Conservation (phyloP, 148 eudicot species). For the Mesembryanthemum crystallinum region DNA sequence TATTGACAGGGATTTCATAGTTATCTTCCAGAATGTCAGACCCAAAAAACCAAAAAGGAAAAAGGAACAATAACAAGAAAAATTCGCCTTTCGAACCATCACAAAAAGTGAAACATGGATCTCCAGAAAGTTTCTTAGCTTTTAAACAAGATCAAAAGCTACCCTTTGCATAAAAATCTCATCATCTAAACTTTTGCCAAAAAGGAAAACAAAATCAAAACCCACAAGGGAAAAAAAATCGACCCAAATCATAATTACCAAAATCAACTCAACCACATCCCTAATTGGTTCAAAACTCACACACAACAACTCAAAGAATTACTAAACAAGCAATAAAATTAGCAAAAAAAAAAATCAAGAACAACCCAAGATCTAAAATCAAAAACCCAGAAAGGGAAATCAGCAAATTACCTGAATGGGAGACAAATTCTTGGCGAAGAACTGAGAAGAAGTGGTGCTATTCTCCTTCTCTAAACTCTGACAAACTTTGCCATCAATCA, state of each 20-base stretch:
- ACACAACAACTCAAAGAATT: no score
- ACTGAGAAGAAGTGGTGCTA: conserved; percentile 29
- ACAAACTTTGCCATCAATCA: conserved; percentile 74
- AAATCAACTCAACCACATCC: no score
- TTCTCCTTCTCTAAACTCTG: conserved; percentile 39
- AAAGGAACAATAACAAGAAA: background rate
- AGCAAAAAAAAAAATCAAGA: no score
- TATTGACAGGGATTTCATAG: background rate
- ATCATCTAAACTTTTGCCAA: background rate
- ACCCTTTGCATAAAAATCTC: background rate
- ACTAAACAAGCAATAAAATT: no score
- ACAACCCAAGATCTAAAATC: no score
- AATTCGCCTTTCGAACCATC: background rate
- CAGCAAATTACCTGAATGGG: conserved; percentile 65
- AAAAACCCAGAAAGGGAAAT: no score
- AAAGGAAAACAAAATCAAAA: background rate
- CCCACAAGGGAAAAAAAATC: background rate
- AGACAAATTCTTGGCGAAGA: conserved; percentile 46
- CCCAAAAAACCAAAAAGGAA: background rate
- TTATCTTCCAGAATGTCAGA: background rate
- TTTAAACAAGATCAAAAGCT: conserved; percentile 1
- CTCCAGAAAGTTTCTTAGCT: conserved; percentile 24
- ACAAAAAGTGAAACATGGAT: background rate
- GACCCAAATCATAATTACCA: no score
- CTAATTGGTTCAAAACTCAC: no score